These are phyloP conservation scores for Chaetoceros muelleri DNA, from an alignment of 108 stramenopile genomes.

Conservation along the genomic window DNA sequence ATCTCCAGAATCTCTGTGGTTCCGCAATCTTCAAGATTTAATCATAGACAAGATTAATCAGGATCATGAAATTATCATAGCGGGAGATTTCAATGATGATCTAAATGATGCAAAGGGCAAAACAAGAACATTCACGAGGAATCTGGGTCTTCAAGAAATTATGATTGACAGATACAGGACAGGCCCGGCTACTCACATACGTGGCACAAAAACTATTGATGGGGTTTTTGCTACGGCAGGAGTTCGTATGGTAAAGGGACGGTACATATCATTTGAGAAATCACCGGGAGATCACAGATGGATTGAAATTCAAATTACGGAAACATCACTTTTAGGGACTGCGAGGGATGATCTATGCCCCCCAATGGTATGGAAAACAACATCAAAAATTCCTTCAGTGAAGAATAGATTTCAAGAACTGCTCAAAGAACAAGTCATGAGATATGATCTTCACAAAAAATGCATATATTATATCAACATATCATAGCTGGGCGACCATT, in stretches of 20 bases:
- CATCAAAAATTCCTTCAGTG: neutral
- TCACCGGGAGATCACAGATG: neutral
- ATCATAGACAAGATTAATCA: neutral
- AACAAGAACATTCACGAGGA: neutral
- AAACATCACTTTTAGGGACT: neutral
- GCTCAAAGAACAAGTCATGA: neutral
- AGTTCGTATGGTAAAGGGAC: neutral
- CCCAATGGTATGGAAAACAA: neutral
- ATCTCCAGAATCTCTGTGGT: too few relatives aligned
- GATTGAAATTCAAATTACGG: neutral
- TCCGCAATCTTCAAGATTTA: too few relatives aligned
- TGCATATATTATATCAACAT: neutral
- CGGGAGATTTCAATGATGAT: neutral
- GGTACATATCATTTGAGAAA: neutral
- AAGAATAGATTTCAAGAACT: neutral
- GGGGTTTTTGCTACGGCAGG: neutral
- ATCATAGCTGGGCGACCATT: neutral
- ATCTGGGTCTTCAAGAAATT: neutral
- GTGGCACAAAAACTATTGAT: neutral
- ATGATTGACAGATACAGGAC: neutral
- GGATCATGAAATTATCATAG: neutral
- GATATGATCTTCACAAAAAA: neutral
- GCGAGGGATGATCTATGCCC: neutral
- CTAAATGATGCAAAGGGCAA: neutral
- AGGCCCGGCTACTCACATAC: neutral